Evolutionary conservation across 441 rosid genomes (phyloP).

Genomic region (Corymbia citriodora): DNA sequence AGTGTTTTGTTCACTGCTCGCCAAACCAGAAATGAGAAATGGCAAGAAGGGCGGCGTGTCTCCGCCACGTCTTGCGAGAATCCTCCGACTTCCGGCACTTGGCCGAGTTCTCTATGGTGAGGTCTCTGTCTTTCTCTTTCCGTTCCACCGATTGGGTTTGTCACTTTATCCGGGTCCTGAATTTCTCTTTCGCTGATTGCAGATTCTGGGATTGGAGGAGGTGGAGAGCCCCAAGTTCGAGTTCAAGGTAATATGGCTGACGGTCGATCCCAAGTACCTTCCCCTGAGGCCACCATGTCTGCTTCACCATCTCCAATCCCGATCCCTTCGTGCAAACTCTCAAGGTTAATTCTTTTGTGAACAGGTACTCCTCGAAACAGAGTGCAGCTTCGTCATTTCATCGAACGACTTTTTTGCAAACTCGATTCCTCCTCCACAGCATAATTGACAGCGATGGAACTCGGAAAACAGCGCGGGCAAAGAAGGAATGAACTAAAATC

Average conservation of each 20-base stretch:
- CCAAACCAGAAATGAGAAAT: conserved; percentile 3
- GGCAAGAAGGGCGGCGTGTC: conserved; percentile 38
- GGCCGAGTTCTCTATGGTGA: conserved; percentile 57
- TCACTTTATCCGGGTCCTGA: not conserved
- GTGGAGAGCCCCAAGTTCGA: conserved; percentile 58
- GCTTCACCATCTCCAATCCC: conserved; percentile 65
- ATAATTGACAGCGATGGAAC: too few relatives aligned
- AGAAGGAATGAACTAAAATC: too few relatives aligned
- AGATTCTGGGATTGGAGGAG: conserved; percentile 76
- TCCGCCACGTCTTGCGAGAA: conserved; percentile 72
- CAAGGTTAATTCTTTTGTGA: conserved; percentile 27
- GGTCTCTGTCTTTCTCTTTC: conserved; percentile 14
- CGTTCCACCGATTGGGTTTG: not conserved
- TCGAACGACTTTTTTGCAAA: too few relatives aligned
- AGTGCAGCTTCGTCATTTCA: too few relatives aligned
- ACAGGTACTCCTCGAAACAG: too few relatives aligned
- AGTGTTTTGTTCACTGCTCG: not conserved
- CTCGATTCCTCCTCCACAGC: too few relatives aligned
- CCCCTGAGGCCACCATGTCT: conserved; percentile 71
- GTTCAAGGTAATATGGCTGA: conserved; percentile 66
- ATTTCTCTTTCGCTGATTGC: not conserved
- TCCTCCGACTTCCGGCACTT: conserved; percentile 58
- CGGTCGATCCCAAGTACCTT: conserved; percentile 60
- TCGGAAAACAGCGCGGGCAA: too few relatives aligned
- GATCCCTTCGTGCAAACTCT: conserved; percentile 53